These are phyloP conservation scores for Rubroboletus pulcherrimus DNA, from an alignment of 768 basidiomycete genomes.

Conservation along the genomic window DNA sequence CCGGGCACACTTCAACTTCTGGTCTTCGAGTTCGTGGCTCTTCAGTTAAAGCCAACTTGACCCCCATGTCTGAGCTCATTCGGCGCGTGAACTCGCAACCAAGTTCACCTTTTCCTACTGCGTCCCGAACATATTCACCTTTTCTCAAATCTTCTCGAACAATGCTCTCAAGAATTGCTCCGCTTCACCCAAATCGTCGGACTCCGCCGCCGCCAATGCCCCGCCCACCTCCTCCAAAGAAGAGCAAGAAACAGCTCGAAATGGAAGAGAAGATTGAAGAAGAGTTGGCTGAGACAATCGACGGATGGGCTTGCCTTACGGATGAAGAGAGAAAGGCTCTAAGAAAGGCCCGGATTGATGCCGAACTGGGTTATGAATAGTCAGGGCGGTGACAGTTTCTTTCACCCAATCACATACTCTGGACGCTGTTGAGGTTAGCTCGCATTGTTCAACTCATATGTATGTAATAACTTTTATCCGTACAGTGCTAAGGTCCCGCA, in stretches of 20 bases:
- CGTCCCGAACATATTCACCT: slow-evolving; percentile 51
- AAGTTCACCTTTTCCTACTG: slow-evolving; percentile 45
- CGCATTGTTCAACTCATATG: not conserved
- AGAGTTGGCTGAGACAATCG: slow-evolving; percentile 69
- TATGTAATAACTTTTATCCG: slow-evolving; percentile 5
- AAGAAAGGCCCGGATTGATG: slow-evolving; percentile 58
- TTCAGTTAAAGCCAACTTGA: slow-evolving; percentile 50
- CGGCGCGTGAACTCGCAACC: slow-evolving; percentile 65
- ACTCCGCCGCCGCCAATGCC: slow-evolving; percentile 73
- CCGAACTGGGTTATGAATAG: slow-evolving; percentile 58
- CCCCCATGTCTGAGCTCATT: slow-evolving; percentile 75
- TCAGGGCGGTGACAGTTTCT: not conserved
- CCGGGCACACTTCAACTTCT: slow-evolving; percentile 10
- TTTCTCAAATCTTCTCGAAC: slow-evolving; percentile 61
- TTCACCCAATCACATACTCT: not conserved
- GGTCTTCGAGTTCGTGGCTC: slow-evolving; percentile 26
- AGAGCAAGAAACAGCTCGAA: slow-evolving; percentile 75
- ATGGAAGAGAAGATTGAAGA: slow-evolving; percentile 79
- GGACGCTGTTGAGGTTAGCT: not conserved
- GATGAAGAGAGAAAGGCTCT: slow-evolving; percentile 47
- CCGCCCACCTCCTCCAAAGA: slow-evolving; percentile 66
- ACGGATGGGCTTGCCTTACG: slow-evolving; percentile 51
- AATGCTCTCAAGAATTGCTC: slow-evolving; percentile 64
- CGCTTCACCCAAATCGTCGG: slow-evolving; percentile 68
- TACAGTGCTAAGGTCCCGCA: not conserved